These are phyloP conservation scores for Centaurea solstitialis DNA, from an alignment of 129 eudicot species.

Conservation along the genomic window DNA sequence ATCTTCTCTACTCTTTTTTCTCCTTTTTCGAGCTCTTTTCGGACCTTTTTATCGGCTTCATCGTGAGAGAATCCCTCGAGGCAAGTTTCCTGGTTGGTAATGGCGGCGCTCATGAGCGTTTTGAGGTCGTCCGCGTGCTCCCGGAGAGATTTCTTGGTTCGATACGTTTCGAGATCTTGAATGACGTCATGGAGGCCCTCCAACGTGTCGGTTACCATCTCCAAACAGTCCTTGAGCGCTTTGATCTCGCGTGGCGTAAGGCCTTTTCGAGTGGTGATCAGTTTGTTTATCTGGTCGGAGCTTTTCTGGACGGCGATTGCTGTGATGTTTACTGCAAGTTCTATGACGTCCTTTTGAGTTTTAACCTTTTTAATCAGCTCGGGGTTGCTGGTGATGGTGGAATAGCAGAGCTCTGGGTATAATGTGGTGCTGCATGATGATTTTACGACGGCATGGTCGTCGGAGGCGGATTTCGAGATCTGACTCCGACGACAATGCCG, in stretches of 20 bases:
- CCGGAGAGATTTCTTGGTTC: slow-evolving; percentile 35
- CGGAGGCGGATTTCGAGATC: slow-evolving; percentile 24
- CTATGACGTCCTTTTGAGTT: slow-evolving; percentile 59
- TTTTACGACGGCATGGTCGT: slow-evolving; percentile 57
- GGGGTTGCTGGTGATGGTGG: slow-evolving; percentile 51
- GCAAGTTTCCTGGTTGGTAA: slow-evolving; percentile 84
- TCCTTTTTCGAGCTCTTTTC: slow-evolving; percentile 37
- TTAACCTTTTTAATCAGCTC: slow-evolving; percentile 38
- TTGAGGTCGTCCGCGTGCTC: slow-evolving; percentile 71
- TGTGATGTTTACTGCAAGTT: slow-evolving; percentile 57
- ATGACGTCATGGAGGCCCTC: slow-evolving; percentile 60
- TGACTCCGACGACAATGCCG: slow-evolving; percentile 61
- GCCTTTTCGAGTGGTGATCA: slow-evolving; percentile 18
- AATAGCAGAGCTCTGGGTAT: slow-evolving; percentile 75
- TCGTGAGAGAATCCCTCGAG: slow-evolving; percentile 84
- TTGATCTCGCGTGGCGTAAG: slow-evolving; percentile 55
- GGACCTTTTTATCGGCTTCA: slow-evolving; percentile 54
- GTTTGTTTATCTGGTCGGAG: slow-evolving; percentile 45
- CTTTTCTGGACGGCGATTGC: slow-evolving; percentile 41
- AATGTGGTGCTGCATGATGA: slow-evolving; percentile 71
- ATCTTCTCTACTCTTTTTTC: slow-evolving; percentile 58
- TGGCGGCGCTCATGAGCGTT: slow-evolving; percentile 73
- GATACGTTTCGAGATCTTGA: slow-evolving; percentile 53
- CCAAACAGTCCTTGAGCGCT: slow-evolving; percentile 82
- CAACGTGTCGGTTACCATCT: slow-evolving; percentile 60